Evolutionary conservation across 345 rosid species (phyloP).

Genomic region (Salix exigua): DNA sequence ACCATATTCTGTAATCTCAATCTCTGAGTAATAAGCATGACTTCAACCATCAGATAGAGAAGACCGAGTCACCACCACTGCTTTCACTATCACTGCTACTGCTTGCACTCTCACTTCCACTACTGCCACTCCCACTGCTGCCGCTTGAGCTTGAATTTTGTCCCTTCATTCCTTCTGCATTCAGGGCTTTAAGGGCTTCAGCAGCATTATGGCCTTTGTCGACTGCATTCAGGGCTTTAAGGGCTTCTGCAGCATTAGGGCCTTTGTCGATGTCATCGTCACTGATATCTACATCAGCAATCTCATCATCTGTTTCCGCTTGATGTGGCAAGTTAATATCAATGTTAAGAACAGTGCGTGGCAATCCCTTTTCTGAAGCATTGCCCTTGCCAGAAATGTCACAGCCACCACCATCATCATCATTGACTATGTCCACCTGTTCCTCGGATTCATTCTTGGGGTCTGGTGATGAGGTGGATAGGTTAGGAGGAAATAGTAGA

Average conservation of each 20-base stretch:
- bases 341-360: conserved; percentile 32
- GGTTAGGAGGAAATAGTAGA: conserved; percentile 13
- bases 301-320: conserved; percentile 35
- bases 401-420: conserved; percentile 19
- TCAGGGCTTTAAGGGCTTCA: conserved; percentile 27
- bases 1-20: background rate
- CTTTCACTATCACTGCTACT: conserved; percentile 33
- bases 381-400: conserved; percentile 18
- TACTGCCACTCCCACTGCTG: conserved; percentile 21
- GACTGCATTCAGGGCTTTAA: background rate
- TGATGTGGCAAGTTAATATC: conserved; percentile 45
- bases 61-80: conserved; percentile 33
- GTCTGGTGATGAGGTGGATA: conserved; percentile 23
- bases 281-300: conserved; percentile 37
- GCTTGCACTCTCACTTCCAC: conserved; percentile 4
- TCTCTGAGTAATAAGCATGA: background rate
- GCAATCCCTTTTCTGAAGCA: conserved; percentile 25
- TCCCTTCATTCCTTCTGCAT: conserved; percentile 17
- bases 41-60: conserved; percentile 25
- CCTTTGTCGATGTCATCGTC: conserved; percentile 26
- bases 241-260: conserved; percentile 30
- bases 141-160: conserved; percentile 15
- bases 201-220: conserved; percentile 26
- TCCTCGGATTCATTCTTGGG: conserved; percentile 41
- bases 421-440: conserved; percentile 40